phyloP scores from a whole-genome alignment of 768 basidiomycete species.

The Cystobasidium ongulense region DNA sequence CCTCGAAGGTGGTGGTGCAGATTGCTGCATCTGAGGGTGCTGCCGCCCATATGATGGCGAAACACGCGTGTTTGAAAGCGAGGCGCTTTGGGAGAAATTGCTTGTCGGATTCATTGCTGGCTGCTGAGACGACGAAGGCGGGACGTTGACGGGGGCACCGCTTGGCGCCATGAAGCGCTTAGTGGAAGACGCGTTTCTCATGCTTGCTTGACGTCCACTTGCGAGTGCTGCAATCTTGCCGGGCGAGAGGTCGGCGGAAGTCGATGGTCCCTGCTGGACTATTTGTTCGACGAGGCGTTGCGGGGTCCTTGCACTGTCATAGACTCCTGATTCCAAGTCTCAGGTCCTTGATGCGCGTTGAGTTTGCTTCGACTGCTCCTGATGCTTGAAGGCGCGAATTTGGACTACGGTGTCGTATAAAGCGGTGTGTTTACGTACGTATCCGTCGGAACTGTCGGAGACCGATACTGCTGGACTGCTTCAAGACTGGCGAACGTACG shows the following conservation, averaged over 20 bases:
- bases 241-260: not conserved
- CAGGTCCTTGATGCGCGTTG: no score
- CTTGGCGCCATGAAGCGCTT: slow-evolving; percentile 8
- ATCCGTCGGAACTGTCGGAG: not conserved
- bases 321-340: not conserved
- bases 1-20: slow-evolving; percentile 48
- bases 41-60: not conserved
- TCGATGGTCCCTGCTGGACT: not conserved
- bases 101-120: not conserved
- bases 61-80: not conserved
- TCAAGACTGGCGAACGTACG: not conserved
- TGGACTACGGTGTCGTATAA: not conserved
- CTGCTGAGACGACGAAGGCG: not conserved
- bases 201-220: not conserved
- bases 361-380: no score
- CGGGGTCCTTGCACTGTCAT: not conserved
- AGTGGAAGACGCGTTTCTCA: not conserved
- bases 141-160: not conserved
- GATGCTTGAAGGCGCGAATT: not conserved
- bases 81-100: not conserved
- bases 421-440: no score
- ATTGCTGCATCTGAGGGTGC: not conserved
- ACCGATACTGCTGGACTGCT: not conserved
- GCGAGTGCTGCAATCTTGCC: not conserved
- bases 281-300: not conserved